These are phyloP conservation scores for Colletotrichum scovillei DNA, from an alignment of 2,329 filamentous ascomycete genomes.

Conservation along the genomic window DNA sequence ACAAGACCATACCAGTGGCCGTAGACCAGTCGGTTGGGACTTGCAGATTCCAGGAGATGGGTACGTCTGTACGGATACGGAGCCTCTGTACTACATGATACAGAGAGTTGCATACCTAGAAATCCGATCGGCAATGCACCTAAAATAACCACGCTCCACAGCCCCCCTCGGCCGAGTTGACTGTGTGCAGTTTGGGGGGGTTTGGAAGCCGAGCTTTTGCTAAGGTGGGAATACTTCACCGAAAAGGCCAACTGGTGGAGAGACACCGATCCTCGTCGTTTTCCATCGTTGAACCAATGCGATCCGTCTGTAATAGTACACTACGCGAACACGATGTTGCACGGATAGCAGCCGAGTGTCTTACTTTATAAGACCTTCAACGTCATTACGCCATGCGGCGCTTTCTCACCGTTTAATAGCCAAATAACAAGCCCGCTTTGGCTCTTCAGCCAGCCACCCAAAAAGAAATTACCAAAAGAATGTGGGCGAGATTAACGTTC, in stretches of 20 bases:
- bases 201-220: too few relatives aligned
- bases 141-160: neutral
- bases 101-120: too few relatives aligned
- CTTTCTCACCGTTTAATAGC: neutral
- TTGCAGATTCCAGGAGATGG: neutral
- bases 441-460: neutral
- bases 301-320: neutral
- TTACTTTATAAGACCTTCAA: neutral
- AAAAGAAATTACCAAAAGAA: neutral
- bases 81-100: too few relatives aligned
- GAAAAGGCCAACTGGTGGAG: neutral
- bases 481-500: neutral
- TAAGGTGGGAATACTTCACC: neutral
- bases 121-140: neutral
- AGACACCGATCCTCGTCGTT: neutral
- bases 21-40: neutral
- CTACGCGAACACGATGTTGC: neutral
- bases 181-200: too few relatives aligned
- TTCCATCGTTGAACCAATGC: neutral
- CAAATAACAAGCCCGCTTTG: neutral
- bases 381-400: neutral
- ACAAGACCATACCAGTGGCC: neutral
- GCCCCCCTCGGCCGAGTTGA: neutral
- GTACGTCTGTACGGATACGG: neutral
- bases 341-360: neutral